A percentile compares a stretch with the other conserved stretches of the same genome.
phyloP scores from a whole-genome alignment of 2,329 filamentous ascomycete species.

The Cladosporium sp. region DNA sequence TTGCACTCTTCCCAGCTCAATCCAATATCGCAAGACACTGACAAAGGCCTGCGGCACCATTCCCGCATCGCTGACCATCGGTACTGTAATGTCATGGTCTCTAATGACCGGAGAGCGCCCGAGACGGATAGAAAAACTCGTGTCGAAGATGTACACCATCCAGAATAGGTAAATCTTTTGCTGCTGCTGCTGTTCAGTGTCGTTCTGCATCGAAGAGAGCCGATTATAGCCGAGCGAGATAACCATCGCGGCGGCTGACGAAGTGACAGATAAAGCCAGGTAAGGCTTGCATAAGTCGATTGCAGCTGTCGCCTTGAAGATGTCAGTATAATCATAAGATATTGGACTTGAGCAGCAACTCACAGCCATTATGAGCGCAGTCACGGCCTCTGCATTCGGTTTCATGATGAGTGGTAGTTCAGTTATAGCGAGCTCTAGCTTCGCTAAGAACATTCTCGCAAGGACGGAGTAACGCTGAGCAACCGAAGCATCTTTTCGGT shows the following conservation, averaged over 20 bases:
- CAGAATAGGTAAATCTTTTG: constrained; percentile 50
- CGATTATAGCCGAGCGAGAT: constrained; percentile 46
- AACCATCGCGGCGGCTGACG: constrained; percentile 56
- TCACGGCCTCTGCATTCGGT: constrained; percentile 13
- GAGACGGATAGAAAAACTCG: constrained; percentile 54
- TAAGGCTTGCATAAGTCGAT: constrained; percentile 60
- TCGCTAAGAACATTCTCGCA: constrained; percentile 1
- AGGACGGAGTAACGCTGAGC: constrained; percentile 13
- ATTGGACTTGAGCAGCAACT: background rate
- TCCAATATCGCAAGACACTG: constrained; percentile 51
- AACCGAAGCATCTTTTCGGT: background rate
- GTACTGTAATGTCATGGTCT: constrained; percentile 57
- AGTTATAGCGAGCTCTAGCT: constrained; percentile 11
- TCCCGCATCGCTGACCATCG: constrained; percentile 26
- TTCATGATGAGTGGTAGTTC: constrained; percentile 16
- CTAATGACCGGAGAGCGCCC: constrained; percentile 54
- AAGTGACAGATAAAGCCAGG: constrained; percentile 61
- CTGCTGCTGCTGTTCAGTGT: constrained; percentile 14
- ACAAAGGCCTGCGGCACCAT: constrained; percentile 39
- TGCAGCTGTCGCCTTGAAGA: constrained; percentile 53
- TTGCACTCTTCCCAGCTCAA: constrained; percentile 53
- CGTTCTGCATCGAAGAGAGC: constrained; percentile 12
- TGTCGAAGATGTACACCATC: constrained; percentile 57
- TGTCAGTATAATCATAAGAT: background rate
- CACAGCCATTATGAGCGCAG: constrained; percentile 16